phyloP scores from a whole-genome alignment of 2,329 filamentous ascomycete genomes.

The Clarireedia hainanense region DNA sequence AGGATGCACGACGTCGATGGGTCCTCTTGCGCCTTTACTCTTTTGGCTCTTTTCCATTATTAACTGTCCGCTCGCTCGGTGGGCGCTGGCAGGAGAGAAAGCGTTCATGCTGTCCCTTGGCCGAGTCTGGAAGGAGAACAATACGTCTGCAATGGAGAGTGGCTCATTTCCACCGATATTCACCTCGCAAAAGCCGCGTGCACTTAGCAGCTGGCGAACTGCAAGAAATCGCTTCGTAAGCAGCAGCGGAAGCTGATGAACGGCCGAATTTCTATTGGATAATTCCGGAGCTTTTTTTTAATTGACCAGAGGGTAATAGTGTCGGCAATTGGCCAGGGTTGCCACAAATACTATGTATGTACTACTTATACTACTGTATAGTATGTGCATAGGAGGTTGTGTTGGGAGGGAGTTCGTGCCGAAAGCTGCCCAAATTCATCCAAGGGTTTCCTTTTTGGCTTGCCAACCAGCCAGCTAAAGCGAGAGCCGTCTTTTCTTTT shows the following conservation, averaged over 20 bases:
- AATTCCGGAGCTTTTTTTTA: not conserved
- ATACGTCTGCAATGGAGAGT: too few relatives aligned
- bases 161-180: too few relatives aligned
- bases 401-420: conserved; percentile 2
- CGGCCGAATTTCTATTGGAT: conserved; percentile 2
- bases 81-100: too few relatives aligned
- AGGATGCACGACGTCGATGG: too few relatives aligned
- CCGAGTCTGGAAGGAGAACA: too few relatives aligned
- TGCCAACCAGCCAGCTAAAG: not conserved
- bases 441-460: not conserved
- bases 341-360: too few relatives aligned
- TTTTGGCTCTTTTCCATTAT: too few relatives aligned
- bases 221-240: not conserved
- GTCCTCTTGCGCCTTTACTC: too few relatives aligned
- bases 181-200: not conserved
- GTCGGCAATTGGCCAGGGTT: not conserved
- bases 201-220: not conserved
- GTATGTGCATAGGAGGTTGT: not conserved
- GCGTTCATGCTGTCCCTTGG: too few relatives aligned
- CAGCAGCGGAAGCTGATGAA: conserved; percentile 1
- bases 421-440: conserved; percentile 3
- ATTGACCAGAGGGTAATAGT: not conserved
- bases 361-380: too few relatives aligned
- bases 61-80: too few relatives aligned
- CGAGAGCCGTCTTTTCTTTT: not conserved